phyloP scores from a whole-genome alignment of 345 rosid species.

The Noccaea caerulescens region DNA sequence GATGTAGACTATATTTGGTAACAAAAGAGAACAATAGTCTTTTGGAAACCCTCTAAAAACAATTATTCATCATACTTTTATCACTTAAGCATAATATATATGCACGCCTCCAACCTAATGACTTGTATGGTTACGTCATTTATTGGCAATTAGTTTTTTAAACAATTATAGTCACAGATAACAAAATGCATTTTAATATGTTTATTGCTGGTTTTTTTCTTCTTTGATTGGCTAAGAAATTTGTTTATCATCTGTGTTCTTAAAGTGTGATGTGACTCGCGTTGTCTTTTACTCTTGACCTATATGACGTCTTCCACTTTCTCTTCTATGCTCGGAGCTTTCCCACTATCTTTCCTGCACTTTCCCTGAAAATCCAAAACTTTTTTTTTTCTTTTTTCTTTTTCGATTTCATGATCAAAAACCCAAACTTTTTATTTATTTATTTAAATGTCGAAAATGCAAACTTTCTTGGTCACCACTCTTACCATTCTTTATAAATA shows the following conservation, averaged over 20 bases:
- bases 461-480: constrained; percentile 28
- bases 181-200: not conserved
- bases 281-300: constrained; percentile 35
- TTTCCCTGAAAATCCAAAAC: constrained; percentile 7
- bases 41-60: not conserved
- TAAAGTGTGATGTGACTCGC: constrained; percentile 32
- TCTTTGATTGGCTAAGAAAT: no score
- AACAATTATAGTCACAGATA: not conserved
- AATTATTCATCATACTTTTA: not conserved
- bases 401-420: not conserved
- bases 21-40: not conserved
- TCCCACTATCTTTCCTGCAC: constrained; percentile 33
- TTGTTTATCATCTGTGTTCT: not conserved
- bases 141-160: not conserved
- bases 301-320: constrained; percentile 44
- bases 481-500: constrained; percentile 13
- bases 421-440: not conserved
- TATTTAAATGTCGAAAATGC: not conserved
- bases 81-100: not conserved
- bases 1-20: not conserved
- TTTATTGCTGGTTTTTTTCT: not conserved
- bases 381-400: not conserved
- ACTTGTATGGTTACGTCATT: not conserved
- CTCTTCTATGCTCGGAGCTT: constrained; percentile 26
- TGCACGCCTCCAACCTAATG: constrained; percentile 14